Conservation (phyloP, 2,329 filamentous ascomycete genomes). For the Trichoderma afroharzianum region DNA sequence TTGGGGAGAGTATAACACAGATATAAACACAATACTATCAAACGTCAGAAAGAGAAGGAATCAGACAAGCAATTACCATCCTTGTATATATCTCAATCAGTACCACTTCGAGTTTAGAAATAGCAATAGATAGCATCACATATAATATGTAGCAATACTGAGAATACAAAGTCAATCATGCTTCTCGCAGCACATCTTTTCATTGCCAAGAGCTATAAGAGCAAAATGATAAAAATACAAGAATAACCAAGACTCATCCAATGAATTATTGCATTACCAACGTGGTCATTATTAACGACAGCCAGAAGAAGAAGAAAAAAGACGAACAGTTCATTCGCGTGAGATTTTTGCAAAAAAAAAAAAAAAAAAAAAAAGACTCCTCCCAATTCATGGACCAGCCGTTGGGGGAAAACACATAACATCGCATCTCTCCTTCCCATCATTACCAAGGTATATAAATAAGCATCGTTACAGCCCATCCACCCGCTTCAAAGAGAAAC, state of each 20-base stretch:
- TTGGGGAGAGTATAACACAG: conserved; percentile 3
- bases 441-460: conserved; percentile 25
- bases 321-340: conserved; percentile 24
- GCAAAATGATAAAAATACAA: neutral
- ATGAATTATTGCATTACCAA: conserved; percentile 11
- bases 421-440: conserved; percentile 17
- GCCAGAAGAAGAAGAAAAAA: neutral
- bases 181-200: neutral
- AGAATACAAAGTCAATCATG: neutral
- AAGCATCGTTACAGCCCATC: conserved; percentile 21
- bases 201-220: conserved; percentile 4
- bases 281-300: conserved; percentile 11
- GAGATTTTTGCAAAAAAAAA: neutral
- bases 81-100: neutral
- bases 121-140: neutral
- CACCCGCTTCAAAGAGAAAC: conserved; percentile 18
- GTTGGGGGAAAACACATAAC: conserved; percentile 13
- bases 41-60: neutral
- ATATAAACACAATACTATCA: neutral
- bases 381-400: conserved; percentile 18
- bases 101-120: neutral
- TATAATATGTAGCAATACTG: neutral
- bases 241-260: neutral
- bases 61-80: neutral
- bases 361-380: neutral